phyloP scores from a whole-genome alignment of 176 grass and related monocot species.

The Pharus latifolius region DNA sequence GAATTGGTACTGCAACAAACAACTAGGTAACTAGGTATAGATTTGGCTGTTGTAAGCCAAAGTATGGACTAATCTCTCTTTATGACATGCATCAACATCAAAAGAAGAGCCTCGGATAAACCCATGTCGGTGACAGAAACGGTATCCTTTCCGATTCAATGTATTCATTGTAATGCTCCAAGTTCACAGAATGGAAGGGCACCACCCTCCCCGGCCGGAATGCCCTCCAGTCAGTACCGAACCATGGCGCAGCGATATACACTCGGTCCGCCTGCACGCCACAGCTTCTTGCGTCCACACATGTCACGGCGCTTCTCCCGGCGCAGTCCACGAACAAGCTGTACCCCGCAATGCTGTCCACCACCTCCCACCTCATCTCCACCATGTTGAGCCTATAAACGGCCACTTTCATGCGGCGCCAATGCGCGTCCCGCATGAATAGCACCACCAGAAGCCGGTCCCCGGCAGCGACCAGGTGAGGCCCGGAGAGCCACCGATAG shows the following conservation, averaged over 20 bases:
- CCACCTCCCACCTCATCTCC: not conserved
- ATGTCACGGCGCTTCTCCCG: not conserved
- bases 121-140: not conserved
- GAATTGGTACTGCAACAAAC: not conserved
- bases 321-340: constrained; percentile 2
- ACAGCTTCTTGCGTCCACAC: not conserved
- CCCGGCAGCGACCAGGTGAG: not conserved
- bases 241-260: not conserved
- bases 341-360: not conserved
- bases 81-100: constrained; percentile 4
- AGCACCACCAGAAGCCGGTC: not conserved
- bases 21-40: not conserved
- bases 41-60: not conserved
- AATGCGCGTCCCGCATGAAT: not conserved
- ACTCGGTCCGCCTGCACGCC: not conserved
- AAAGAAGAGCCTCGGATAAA: constrained; percentile 28
- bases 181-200: too few relatives aligned
- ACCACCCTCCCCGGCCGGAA: not conserved
- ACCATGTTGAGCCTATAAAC: not conserved
- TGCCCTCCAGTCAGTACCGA: too few relatives aligned
- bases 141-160: too few relatives aligned
- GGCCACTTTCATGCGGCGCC: not conserved
- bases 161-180: too few relatives aligned
- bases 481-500: not conserved
- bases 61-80: not conserved